Evolutionary conservation across 2,329 filamentous ascomycete genomes (phyloP).

Genomic region (Sclerotinia subarctica): DNA sequence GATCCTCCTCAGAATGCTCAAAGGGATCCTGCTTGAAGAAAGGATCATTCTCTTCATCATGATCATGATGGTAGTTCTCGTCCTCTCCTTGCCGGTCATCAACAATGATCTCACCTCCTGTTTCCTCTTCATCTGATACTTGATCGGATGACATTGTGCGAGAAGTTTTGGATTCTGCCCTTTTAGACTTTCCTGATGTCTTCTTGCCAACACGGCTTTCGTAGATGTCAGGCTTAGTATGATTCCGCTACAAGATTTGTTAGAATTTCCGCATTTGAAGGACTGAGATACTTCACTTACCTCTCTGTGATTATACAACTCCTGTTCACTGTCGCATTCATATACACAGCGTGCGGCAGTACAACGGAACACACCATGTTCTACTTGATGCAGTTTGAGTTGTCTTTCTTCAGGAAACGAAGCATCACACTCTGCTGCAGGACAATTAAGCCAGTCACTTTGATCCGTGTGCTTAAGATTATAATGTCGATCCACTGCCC

Average conservation of each 20-base stretch:
- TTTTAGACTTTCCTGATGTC: background rate
- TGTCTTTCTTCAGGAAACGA: background rate
- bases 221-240: background rate
- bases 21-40: background rate
- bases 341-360: background rate
- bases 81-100: no score
- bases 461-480: background rate
- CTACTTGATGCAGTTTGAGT: background rate
- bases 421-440: background rate
- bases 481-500: background rate
- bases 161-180: background rate
- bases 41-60: background rate
- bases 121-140: background rate
- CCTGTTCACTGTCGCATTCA: background rate
- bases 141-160: background rate
- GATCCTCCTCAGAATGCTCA: background rate
- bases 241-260: background rate
- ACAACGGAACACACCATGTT: background rate
- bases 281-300: background rate
- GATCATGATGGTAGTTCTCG: background rate
- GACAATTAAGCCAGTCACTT: constrained; percentile 1
- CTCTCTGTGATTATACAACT: background rate
- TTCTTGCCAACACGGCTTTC: background rate
- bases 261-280: background rate
- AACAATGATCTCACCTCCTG: background rate